Conservation (phyloP, 1,284 basidiomycete species). For the Ceratobasidium theobromae region DNA sequence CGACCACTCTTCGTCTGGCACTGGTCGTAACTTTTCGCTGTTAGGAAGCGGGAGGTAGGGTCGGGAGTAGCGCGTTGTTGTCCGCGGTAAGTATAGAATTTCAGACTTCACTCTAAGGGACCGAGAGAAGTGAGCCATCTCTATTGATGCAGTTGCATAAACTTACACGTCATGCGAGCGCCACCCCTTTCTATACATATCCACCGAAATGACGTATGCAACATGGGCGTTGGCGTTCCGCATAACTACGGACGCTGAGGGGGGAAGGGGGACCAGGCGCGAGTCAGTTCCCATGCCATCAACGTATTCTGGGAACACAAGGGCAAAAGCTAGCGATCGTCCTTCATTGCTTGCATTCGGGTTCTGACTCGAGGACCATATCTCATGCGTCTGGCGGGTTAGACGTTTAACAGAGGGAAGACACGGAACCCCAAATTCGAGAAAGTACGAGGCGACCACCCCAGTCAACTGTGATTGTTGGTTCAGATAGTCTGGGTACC, state of each 20-base stretch:
- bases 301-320: neutral
- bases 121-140: neutral
- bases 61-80: neutral
- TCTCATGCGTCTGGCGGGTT: neutral
- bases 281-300: neutral
- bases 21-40: constrained; percentile 1
- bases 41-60: neutral
- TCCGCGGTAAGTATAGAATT: constrained; percentile 2
- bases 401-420: neutral
- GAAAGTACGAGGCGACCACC: neutral
- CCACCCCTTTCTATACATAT: neutral
- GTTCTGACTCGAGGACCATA: neutral
- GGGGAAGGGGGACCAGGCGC: neutral
- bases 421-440: neutral
- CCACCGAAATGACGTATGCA: neutral
- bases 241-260: neutral
- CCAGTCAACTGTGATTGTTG: neutral
- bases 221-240: neutral
- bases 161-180: neutral
- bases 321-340: constrained; percentile 6
- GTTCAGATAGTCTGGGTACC: neutral
- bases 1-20: neutral
- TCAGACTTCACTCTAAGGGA: neutral
- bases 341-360: neutral
- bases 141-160: neutral